Percentiles rank a stretch among this genome's conserved stretches.
Evolutionary conservation across 192 early-diverging fungal genomes (phyloP).

Genomic region (Umbelopsis ramanniana): DNA sequence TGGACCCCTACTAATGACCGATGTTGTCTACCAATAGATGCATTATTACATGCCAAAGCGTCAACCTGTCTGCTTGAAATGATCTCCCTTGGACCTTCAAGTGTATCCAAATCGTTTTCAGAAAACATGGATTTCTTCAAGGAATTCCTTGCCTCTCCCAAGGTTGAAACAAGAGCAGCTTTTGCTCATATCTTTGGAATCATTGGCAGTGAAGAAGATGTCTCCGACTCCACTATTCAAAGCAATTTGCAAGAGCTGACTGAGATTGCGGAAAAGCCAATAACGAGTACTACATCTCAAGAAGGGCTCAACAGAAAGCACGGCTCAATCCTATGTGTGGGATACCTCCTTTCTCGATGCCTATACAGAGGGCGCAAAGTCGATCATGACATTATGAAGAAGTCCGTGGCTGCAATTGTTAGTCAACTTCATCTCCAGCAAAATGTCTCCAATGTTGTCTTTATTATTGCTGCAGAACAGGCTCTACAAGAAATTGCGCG

Average conservation of each 20-base stretch:
- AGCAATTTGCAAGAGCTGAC: constrained; percentile 26
- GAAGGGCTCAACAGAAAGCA: constrained; percentile 58
- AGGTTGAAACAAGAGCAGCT: constrained; percentile 63
- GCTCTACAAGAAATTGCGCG: constrained; percentile 77
- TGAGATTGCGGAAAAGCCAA: constrained; percentile 26
- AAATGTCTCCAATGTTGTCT: constrained; percentile 47
- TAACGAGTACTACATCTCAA: constrained; percentile 25
- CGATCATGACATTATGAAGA: constrained; percentile 44
- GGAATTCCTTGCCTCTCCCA: constrained; percentile 57
- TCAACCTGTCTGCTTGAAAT: constrained; percentile 70
- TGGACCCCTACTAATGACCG: background rate
- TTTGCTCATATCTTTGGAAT: constrained; percentile 78
- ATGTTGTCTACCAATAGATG: constrained; percentile 46
- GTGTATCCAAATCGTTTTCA: constrained; percentile 46
- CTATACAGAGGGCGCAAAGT: constrained; percentile 57
- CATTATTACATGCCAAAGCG: constrained; percentile 64
- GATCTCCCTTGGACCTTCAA: constrained; percentile 67
- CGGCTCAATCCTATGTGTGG: constrained; percentile 70
- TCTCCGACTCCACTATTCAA: constrained; percentile 28
- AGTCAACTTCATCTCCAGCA: constrained; percentile 49
- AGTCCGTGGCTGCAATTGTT: constrained; percentile 45
- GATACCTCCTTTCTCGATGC: constrained; percentile 68
- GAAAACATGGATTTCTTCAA: constrained; percentile 39
- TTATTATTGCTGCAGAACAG: constrained; percentile 63
- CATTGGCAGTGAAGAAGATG: constrained; percentile 56